phyloP scores from a whole-genome alignment of 257 asterid species.

The Jacaranda copaia region DNA sequence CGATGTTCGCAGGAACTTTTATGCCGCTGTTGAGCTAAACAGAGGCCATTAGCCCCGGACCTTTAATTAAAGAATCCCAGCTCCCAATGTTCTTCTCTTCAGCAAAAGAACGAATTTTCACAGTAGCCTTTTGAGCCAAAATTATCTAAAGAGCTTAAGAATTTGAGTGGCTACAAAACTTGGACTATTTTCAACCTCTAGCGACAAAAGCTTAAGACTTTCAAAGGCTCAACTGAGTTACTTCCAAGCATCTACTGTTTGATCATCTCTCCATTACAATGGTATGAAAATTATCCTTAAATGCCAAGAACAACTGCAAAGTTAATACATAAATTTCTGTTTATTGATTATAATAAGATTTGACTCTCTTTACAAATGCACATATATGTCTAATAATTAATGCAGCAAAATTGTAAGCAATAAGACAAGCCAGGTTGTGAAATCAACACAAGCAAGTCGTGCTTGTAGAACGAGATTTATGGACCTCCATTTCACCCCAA shows the following conservation, averaged over 20 bases:
- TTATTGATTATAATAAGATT: too few relatives aligned
- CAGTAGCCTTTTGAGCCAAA: background rate
- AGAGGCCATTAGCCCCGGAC: background rate
- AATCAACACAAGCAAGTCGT: conserved; percentile 70
- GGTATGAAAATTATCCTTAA: too few relatives aligned
- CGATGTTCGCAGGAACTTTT: conserved; percentile 15
- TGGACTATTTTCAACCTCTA: background rate
- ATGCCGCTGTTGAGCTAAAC: background rate
- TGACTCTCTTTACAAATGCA: too few relatives aligned
- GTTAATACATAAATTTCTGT: too few relatives aligned
- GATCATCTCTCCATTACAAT: background rate
- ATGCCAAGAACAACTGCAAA: too few relatives aligned
- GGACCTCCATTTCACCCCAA: conserved; percentile 42
- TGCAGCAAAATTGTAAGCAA: conserved; percentile 74
- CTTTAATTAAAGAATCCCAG: conserved; percentile 14
- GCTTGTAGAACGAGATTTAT: conserved; percentile 47
- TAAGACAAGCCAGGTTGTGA: conserved; percentile 72
- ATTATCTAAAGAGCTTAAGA: background rate
- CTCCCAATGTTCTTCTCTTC: background rate
- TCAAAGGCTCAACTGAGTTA: background rate
- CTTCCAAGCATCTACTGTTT: background rate
- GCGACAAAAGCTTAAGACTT: background rate
- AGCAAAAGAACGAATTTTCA: background rate
- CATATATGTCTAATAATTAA: background rate
- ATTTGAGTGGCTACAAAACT: background rate